These are phyloP conservation scores for Psilocybe subaeruginosa DNA, from an alignment of 768 basidiomycete species.

Conservation along the genomic window DNA sequence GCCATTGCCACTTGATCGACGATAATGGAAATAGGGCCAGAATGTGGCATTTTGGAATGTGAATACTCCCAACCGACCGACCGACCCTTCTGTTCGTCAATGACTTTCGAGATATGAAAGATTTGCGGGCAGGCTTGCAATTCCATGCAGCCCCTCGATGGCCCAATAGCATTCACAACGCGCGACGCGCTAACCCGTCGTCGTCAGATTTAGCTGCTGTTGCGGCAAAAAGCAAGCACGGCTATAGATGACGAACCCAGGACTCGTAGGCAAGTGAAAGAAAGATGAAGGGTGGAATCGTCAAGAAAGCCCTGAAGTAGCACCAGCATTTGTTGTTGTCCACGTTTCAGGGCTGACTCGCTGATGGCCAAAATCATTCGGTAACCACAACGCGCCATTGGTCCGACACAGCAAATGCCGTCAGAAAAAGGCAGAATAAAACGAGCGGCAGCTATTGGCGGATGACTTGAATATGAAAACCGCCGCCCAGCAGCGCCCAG, in stretches of 20 bases:
- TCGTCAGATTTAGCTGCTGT: not conserved
- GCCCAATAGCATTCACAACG: not conserved
- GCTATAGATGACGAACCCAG: not conserved
- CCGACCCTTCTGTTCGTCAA: too few species aligned
- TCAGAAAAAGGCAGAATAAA: too few species aligned
- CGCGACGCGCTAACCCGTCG: not conserved
- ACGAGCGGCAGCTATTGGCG: too few species aligned
- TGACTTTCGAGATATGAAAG: too few species aligned
- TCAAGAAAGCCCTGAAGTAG: not conserved
- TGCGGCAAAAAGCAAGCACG: not conserved
- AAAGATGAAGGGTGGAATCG: not conserved
- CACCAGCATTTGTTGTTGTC: not conserved
- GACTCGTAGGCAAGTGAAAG: not conserved
- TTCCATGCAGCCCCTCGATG: not conserved
- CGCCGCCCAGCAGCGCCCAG: too few species aligned
- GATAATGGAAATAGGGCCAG: not conserved
- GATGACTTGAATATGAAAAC: too few species aligned
- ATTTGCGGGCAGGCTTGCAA: too few species aligned
- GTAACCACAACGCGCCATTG: too few species aligned
- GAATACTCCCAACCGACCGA: not conserved
- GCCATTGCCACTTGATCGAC: not conserved
- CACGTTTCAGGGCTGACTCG: not conserved
- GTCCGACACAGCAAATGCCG: too few species aligned
- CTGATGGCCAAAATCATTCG: too few species aligned
- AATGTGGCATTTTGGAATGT: not conserved